phyloP scores from a whole-genome alignment of 306 rosid genomes.

The Lotus japonicus region DNA sequence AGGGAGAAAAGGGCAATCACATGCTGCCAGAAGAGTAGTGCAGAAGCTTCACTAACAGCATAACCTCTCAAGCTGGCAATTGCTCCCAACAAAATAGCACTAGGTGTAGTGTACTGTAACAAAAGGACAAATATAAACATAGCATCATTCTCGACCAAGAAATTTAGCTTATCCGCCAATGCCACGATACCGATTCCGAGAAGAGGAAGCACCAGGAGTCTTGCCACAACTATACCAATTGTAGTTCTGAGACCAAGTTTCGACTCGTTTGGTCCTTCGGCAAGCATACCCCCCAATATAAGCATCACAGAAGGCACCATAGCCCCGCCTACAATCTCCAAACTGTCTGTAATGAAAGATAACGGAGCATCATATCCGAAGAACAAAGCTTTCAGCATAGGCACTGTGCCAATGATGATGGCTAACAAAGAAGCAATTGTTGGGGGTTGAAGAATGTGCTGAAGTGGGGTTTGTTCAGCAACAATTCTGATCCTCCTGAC shows the following conservation, averaged over 20 bases:
- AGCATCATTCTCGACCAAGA: slow-evolving; percentile 45
- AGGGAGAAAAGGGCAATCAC: slow-evolving; percentile 72
- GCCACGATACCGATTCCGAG: slow-evolving; percentile 67
- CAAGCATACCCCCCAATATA: slow-evolving; percentile 84
- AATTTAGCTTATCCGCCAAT: slow-evolving; percentile 49
- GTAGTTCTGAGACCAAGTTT: slow-evolving; percentile 68
- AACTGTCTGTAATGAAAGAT: slow-evolving; percentile 61
- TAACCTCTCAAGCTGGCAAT: slow-evolving; percentile 88
- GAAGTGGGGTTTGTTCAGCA: slow-evolving; percentile 81
- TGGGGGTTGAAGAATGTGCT: slow-evolving; percentile 83
- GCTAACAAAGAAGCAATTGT: slow-evolving; percentile 81
- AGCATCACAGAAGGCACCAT: slow-evolving; percentile 92
- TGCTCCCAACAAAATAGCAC: slow-evolving; percentile 83
- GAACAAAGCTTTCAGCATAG: slow-evolving; percentile 61
- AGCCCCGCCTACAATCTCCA: slow-evolving; percentile 68
- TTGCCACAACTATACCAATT: slow-evolving; percentile 60
- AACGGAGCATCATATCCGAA: slow-evolving; percentile 65
- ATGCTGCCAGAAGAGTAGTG: slow-evolving; percentile 93
- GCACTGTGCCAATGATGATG: slow-evolving; percentile 64
- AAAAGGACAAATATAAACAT: slow-evolving; percentile 75
- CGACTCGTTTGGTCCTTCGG: slow-evolving; percentile 83
- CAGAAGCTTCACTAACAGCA: slow-evolving; percentile 85
- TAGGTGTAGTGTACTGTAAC: slow-evolving; percentile 82
- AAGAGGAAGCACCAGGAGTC: slow-evolving; percentile 77
- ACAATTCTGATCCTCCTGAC: slow-evolving; percentile 69